A percentile compares a stretch with the other conserved stretches of the same genome.
phyloP scores from a whole-genome alignment of 2,329 filamentous ascomycete genomes.

The Neopestalotiopsis sp. region DNA sequence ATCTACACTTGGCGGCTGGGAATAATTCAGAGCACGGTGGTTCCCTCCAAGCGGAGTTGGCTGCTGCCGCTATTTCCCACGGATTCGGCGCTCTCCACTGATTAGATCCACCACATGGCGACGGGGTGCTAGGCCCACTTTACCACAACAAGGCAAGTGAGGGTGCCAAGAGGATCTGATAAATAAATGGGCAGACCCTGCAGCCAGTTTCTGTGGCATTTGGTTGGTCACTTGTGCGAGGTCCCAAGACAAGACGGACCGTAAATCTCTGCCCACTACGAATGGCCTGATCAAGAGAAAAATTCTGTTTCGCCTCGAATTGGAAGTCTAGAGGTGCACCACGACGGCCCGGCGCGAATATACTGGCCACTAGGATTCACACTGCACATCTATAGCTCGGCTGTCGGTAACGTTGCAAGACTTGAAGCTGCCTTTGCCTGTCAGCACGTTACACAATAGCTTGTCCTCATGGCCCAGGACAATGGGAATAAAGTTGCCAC shows the following conservation, averaged over 20 bases:
- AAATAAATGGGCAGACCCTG: neutral
- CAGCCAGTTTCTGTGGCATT: neutral
- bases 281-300: neutral
- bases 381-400: neutral
- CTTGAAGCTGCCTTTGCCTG: neutral
- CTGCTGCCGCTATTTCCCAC: neutral
- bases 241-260: neutral
- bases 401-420: neutral
- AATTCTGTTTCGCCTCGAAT: neutral
- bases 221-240: neutral
- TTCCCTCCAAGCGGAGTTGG: neutral
- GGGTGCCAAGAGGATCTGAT: neutral
- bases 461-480: neutral
- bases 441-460: neutral
- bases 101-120: neutral
- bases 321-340: neutral
- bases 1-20: neutral
- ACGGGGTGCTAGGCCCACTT: neutral
- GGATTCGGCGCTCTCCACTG: neutral
- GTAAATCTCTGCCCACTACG: constrained; percentile 1
- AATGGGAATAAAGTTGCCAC: neutral
- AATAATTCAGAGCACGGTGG: neutral
- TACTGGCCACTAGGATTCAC: neutral
- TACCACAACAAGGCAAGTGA: neutral
- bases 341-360: neutral